Evolutionary conservation across 2,329 filamentous ascomycete species (phyloP).

Genomic region (Aspergillus phoenicis): DNA sequence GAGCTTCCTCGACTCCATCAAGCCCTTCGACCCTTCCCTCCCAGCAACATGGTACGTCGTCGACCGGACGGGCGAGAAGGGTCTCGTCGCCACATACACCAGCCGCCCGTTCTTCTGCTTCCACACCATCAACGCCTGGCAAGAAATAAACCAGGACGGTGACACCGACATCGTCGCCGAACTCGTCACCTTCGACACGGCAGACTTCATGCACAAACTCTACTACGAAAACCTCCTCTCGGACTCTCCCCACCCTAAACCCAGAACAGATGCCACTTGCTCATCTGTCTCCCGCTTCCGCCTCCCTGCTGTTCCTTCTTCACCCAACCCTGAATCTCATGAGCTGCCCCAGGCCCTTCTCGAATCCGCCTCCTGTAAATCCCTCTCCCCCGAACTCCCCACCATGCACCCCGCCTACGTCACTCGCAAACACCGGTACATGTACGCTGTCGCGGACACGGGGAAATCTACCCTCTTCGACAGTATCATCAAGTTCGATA

Average conservation of each 20-base stretch:
- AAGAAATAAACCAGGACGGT: slow-evolving; percentile 53
- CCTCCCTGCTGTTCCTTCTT: slow-evolving; percentile 35
- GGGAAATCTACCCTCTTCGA: slow-evolving; percentile 55
- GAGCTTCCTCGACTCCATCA: slow-evolving; percentile 65
- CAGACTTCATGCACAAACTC: slow-evolving; percentile 66
- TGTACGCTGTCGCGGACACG: slow-evolving; percentile 51
- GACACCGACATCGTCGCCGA: slow-evolving; percentile 65
- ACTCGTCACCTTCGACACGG: slow-evolving; percentile 63
- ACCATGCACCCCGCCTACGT: slow-evolving; percentile 52
- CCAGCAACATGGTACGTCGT: slow-evolving; percentile 73
- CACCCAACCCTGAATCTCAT: slow-evolving; percentile 16
- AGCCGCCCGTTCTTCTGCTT: slow-evolving; percentile 75
- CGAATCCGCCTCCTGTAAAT: slow-evolving; percentile 32
- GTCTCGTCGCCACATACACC: slow-evolving; percentile 69
- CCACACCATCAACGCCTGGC: slow-evolving; percentile 76
- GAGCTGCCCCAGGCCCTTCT: slow-evolving; percentile 21
- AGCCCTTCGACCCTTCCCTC: slow-evolving; percentile 60
- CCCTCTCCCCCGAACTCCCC: slow-evolving; percentile 50
- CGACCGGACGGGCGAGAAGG: slow-evolving; percentile 64
- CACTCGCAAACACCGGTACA: slow-evolving; percentile 52
- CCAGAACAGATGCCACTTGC: slow-evolving; percentile 36
- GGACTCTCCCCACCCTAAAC: slow-evolving; percentile 52
- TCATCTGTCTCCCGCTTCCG: slow-evolving; percentile 41
- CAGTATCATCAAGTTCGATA: slow-evolving; percentile 57
- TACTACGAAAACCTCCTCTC: slow-evolving; percentile 72